phyloP scores from a whole-genome alignment of 164 flowering plant species.

The Santalum album region DNA sequence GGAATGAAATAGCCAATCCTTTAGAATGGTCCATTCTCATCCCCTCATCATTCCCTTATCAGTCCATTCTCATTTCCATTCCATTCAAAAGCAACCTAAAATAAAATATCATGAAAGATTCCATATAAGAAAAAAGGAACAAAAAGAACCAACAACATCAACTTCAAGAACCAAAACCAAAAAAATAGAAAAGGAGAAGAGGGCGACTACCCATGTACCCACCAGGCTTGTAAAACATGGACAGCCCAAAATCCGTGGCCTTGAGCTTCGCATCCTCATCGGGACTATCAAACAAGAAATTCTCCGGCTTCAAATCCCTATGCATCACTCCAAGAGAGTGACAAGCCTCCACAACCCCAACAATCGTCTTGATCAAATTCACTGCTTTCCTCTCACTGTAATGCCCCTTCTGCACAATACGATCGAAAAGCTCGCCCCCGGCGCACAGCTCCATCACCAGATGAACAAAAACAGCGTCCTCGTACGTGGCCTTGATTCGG shows the following conservation, averaged over 20 bases:
- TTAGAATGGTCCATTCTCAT: too few relatives aligned
- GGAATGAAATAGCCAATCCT: too few relatives aligned
- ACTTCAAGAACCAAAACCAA: neutral
- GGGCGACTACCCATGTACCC: constrained; percentile 5
- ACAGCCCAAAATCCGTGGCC: constrained; percentile 83
- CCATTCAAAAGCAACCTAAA: too few relatives aligned
- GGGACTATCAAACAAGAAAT: constrained; percentile 59
- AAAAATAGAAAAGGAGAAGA: neutral
- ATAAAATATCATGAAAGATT: too few relatives aligned
- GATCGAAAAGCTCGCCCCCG: constrained; percentile 87
- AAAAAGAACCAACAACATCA: neutral
- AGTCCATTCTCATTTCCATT: too few relatives aligned
- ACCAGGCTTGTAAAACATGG: constrained; percentile 90
- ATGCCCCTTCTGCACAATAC: constrained; percentile 79
- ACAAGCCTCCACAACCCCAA: constrained; percentile 80
- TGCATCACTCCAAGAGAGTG: constrained; percentile 95
- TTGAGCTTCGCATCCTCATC: constrained; percentile 73
- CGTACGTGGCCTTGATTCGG: constrained; percentile 68
- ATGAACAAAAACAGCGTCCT: constrained; percentile 73
- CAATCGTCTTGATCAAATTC: constrained; percentile 58
- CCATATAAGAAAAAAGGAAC: neutral
- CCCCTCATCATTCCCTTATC: too few relatives aligned
- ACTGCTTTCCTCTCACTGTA: constrained; percentile 79
- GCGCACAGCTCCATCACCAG: constrained; percentile 87
- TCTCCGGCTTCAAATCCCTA: constrained; percentile 94